Evolutionary conservation across 176 grass and related monocot species (phyloP).

Genomic region (Ensete ventricosum): DNA sequence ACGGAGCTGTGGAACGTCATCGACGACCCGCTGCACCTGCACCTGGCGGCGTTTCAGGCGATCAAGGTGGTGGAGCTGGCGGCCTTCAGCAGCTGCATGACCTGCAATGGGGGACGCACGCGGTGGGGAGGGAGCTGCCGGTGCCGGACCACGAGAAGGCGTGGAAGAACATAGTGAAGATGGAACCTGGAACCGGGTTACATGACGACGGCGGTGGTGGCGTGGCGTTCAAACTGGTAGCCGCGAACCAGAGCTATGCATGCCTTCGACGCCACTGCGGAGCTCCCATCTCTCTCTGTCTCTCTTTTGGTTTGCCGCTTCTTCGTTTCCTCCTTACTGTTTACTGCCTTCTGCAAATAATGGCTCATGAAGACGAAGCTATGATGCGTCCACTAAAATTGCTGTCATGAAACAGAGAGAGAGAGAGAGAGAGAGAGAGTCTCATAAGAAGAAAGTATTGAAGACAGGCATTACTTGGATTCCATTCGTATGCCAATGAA

Average conservation of each 20-base stretch:
- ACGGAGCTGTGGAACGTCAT: slow-evolving; percentile 13
- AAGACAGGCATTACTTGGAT: too few species aligned
- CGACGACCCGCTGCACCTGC: background rate
- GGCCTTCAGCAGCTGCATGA: slow-evolving; percentile 13
- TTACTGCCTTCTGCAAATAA: slow-evolving; percentile 14
- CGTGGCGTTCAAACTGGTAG: slow-evolving; percentile 24
- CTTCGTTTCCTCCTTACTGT: too few species aligned
- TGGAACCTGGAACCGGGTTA: slow-evolving; percentile 27
- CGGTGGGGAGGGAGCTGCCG: slow-evolving; percentile 3
- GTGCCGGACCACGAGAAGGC: slow-evolving; percentile 27
- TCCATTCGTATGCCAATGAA: too few species aligned
- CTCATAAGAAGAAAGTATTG: too few species aligned
- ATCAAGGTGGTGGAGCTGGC: background rate
- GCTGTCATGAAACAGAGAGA: slow-evolving; percentile 12
- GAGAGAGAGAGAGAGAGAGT: background rate
- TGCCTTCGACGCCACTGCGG: too few species aligned
- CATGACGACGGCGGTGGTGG: slow-evolving; percentile 27
- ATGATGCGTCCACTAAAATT: slow-evolving; percentile 33
- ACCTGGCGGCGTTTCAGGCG: background rate
- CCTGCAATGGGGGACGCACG: slow-evolving; percentile 3
- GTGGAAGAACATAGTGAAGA: slow-evolving; percentile 35
- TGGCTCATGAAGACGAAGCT: slow-evolving; percentile 30
- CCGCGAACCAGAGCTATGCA: background rate
- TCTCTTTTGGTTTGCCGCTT: too few species aligned
- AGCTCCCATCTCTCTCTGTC: too few species aligned